Evolutionary conservation across 495 filamentous ascomycete genomes (phyloP).

Genomic region (Penicillium desertorum): DNA sequence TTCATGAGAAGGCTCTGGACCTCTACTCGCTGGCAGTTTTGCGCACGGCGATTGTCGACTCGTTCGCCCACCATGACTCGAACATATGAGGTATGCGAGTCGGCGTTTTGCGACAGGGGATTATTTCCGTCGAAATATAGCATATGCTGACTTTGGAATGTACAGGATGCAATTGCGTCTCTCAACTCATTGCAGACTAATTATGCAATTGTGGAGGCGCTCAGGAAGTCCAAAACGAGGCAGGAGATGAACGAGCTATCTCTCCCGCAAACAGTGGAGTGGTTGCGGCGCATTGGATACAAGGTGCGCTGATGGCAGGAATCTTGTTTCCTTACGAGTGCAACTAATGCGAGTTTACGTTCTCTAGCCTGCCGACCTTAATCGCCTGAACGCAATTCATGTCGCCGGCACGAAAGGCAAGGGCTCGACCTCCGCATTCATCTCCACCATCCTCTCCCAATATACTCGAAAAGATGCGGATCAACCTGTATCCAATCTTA

Average conservation of each 20-base stretch:
- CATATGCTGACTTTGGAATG: slow-evolving; percentile 10
- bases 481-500: slow-evolving; percentile 41
- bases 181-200: slow-evolving; percentile 92
- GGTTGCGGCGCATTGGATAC: slow-evolving; percentile 76
- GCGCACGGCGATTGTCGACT: slow-evolving; percentile 34
- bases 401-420: slow-evolving; percentile 95
- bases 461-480: slow-evolving; percentile 45
- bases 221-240: slow-evolving; percentile 61
- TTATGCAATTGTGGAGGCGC: slow-evolving; percentile 70
- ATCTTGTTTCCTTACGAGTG: not conserved
- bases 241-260: slow-evolving; percentile 64
- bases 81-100: slow-evolving; percentile 43
- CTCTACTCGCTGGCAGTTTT: slow-evolving; percentile 21
- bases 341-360: slow-evolving; percentile 15
- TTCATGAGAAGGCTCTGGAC: slow-evolving; percentile 29
- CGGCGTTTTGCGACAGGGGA: not conserved
- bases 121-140: not conserved
- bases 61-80: slow-evolving; percentile 40
- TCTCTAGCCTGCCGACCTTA: slow-evolving; percentile 68
- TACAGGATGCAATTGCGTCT: slow-evolving; percentile 71
- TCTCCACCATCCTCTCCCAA: slow-evolving; percentile 60
- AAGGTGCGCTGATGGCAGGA: slow-evolving; percentile 50
- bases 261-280: slow-evolving; percentile 74
- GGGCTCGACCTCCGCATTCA: slow-evolving; percentile 56
- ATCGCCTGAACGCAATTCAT: slow-evolving; percentile 73